These are phyloP conservation scores for Hysterangium stoloniferum DNA, from an alignment of 768 basidiomycete species.

Conservation along the genomic window DNA sequence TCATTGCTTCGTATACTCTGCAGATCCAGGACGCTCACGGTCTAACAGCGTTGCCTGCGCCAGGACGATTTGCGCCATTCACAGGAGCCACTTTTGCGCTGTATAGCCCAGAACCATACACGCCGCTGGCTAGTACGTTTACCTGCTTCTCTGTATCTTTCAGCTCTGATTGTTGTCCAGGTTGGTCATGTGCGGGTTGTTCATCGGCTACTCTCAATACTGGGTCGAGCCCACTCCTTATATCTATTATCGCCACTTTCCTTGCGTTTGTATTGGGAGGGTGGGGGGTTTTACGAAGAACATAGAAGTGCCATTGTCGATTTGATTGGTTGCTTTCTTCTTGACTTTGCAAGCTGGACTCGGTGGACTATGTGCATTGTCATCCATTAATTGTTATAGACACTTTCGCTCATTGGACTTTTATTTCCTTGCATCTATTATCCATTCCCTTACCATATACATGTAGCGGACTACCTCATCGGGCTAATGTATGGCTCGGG, in stretches of 20 bases:
- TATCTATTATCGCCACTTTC: constrained; percentile 14
- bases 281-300: constrained; percentile 13
- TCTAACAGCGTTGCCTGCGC: constrained; percentile 43
- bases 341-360: not conserved
- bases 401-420: too few species aligned
- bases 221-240: constrained; percentile 19
- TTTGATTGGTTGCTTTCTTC: not conserved
- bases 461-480: too few species aligned
- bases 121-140: constrained; percentile 43
- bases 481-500: too few species aligned
- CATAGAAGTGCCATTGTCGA: not conserved
- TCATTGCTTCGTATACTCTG: constrained; percentile 68
- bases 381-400: too few species aligned
- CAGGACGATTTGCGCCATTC: constrained; percentile 65
- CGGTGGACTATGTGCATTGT: too few species aligned
- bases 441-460: too few species aligned
- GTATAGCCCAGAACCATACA: constrained; percentile 72
- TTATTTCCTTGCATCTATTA: too few species aligned
- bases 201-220: constrained; percentile 21
- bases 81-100: constrained; percentile 71
- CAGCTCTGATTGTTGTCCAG: constrained; percentile 12
- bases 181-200: constrained; percentile 33
- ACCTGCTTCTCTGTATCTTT: not conserved
- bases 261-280: constrained; percentile 15
- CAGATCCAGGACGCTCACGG: constrained; percentile 80